phyloP scores from a whole-genome alignment of 2,329 filamentous ascomycete genomes.

The Knufia fluminis region DNA sequence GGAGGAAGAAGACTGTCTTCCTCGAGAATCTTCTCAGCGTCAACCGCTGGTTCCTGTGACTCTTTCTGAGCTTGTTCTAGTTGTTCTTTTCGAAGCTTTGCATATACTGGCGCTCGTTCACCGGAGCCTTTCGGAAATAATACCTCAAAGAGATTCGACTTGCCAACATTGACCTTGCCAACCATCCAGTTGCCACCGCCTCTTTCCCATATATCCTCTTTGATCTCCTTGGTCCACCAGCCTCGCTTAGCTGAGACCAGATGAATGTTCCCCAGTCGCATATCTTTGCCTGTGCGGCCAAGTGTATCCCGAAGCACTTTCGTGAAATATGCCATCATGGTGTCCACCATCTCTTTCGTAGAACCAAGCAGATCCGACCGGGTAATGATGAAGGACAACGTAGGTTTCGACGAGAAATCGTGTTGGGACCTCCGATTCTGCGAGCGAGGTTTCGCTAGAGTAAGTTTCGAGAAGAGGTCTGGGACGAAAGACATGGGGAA shows the following conservation, averaged over 20 bases:
- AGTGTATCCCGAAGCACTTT: constrained; percentile 69
- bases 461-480: constrained; percentile 59
- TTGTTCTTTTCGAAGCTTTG: constrained; percentile 28
- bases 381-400: constrained; percentile 79
- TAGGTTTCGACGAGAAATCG: constrained; percentile 35
- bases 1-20: constrained; percentile 61
- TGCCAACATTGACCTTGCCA: constrained; percentile 96
- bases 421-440: constrained; percentile 62
- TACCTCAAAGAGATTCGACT: constrained; percentile 80
- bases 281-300: constrained; percentile 54
- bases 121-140: constrained; percentile 72
- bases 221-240: constrained; percentile 87
- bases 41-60: constrained; percentile 6
- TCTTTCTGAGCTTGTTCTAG: constrained; percentile 18
- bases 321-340: constrained; percentile 73
- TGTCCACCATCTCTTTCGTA: constrained; percentile 72
- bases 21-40: constrained; percentile 17
- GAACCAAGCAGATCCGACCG: constrained; percentile 78
- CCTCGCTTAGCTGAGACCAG: constrained; percentile 76
- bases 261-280: constrained; percentile 79
- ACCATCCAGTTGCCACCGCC: constrained; percentile 92
- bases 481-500: constrained; percentile 91
- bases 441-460: constrained; percentile 64
- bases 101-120: constrained; percentile 30
- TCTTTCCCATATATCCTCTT: constrained; percentile 72